Evolutionary conservation across 257 asterid genomes (phyloP).

Genomic region (Paraleonurus japonicus): DNA sequence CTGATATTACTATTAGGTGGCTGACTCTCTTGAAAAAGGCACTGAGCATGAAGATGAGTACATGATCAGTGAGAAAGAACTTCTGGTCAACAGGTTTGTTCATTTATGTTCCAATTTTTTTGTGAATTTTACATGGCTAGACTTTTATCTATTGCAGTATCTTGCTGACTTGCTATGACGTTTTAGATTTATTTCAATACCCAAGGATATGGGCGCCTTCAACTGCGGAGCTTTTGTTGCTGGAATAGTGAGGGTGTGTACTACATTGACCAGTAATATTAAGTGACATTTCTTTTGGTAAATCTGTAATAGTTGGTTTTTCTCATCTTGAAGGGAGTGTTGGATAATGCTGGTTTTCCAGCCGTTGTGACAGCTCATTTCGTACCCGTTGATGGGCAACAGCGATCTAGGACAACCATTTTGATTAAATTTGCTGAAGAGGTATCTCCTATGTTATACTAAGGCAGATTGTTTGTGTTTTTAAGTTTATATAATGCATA

Average conservation of each 20-base stretch:
- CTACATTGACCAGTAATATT: constrained; percentile 14
- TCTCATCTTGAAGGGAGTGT: constrained; percentile 64
- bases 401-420: constrained; percentile 89
- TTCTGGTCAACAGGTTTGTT: constrained; percentile 79
- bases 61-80: constrained; percentile 97
- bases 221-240: constrained; percentile 99
- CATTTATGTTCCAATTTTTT: not conserved
- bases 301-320: constrained; percentile 26
- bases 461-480: not conserved
- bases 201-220: constrained; percentile 97
- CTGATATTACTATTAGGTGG: constrained; percentile 51
- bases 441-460: constrained; percentile 40
- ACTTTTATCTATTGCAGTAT: constrained; percentile 4
- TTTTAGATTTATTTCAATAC: constrained; percentile 83
- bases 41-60: constrained; percentile 98
- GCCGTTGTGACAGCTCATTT: constrained; percentile 96
- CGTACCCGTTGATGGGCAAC: constrained; percentile 97
- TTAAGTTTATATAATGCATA: constrained; percentile 3
- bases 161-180: constrained; percentile 26
- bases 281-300: not conserved
- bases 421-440: constrained; percentile 94
- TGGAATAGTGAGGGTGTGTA: constrained; percentile 83
- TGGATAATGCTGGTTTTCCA: constrained; percentile 92
- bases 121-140: not conserved
- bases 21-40: constrained; percentile 96